Evolutionary conservation across 2,329 filamentous ascomycete species (phyloP), one percentile per base, ranked within the genome.

Genomic region (Bretziella fagacearum): DNA sequence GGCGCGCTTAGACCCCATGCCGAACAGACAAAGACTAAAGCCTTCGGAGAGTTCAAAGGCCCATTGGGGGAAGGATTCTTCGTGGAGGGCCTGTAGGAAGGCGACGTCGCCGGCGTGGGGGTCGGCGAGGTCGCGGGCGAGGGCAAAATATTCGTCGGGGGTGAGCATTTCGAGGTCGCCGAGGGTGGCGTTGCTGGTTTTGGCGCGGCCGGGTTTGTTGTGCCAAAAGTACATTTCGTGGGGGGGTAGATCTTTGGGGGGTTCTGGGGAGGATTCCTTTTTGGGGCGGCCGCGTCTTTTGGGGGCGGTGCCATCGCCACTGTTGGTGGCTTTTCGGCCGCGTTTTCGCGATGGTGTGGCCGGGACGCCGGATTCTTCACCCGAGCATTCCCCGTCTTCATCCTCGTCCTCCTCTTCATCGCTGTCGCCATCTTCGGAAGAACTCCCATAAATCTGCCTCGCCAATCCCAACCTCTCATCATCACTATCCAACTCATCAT

Each of bases 191-290:
- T 84, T 81, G 1, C 87, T 95, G 0, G 89, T 94, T 62, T 87
- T 87, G 37, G 76, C 69, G 3, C 77, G 73, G 2, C 84, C 86
- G 0, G 84, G 78, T 41, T 84, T 79, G 59, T 93, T 95, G 57
- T 96, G 84, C 57, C 81, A 84, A 61, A 98, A 96, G 65, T 93
- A 98, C 54, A 82, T 74, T 60, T 96, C 91, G 57, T 95, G 84
- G 0, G 87, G 71, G 4, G 87, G 83, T 2, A 96, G 70, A 55
- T 94, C 75, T 45, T 77, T 73, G 15, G 89, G 84, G 2, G 85
- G 85, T 4, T 82, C 86, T 1, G 83, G 82, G 5, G 82, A 84
- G 48, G 74, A 76, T 55, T 77, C 74, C 53, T 74, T 71, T 55
- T 62, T 64, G 15, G 50, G 51, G 7, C 54, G 52, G 20, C 56